A percentile compares a stretch with the other conserved stretches of the same genome.
Conservation (phyloP, 2,329 filamentous ascomycete genomes). For the Claviceps pusilla region DNA sequence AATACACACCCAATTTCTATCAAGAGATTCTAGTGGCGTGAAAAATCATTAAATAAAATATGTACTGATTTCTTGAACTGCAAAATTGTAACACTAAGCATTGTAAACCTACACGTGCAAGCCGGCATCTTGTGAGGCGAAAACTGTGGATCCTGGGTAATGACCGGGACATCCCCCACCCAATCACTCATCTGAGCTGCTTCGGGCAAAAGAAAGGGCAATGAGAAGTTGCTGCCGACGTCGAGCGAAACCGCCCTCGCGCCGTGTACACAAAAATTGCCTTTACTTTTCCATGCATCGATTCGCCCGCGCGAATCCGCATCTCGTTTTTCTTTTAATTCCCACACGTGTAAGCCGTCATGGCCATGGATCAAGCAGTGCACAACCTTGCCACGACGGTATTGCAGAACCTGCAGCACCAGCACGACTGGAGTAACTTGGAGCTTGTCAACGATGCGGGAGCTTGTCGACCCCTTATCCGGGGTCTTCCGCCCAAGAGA, state of each 20-base stretch:
- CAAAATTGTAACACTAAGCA: no score
- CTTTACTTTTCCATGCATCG: background rate
- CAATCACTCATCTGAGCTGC: background rate
- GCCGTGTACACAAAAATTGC: background rate
- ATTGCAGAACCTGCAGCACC: constrained; percentile 54
- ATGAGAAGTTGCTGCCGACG: background rate
- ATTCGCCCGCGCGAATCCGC: background rate
- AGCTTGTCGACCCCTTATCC: constrained; percentile 46
- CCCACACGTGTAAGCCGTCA: background rate
- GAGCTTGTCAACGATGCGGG: constrained; percentile 33
- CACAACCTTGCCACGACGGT: constrained; percentile 29
- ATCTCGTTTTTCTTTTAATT: background rate
- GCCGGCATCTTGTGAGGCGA: background rate
- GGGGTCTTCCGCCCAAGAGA: constrained; percentile 55
- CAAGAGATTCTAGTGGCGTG: no score
- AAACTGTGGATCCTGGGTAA: background rate
- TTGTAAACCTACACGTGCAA: no score
- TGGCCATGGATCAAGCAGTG: background rate
- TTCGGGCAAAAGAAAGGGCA: background rate
- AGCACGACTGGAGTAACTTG: constrained; percentile 60
- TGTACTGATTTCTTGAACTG: no score
- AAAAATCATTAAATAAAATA: no score
- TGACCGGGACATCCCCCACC: background rate
- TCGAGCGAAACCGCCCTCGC: background rate
- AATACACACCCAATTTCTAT: no score